Percentiles rank a stretch among this genome's conserved stretches.
Conservation (phyloP, 352 stramenopile genomes). For the Blastocystis sp. region DNA sequence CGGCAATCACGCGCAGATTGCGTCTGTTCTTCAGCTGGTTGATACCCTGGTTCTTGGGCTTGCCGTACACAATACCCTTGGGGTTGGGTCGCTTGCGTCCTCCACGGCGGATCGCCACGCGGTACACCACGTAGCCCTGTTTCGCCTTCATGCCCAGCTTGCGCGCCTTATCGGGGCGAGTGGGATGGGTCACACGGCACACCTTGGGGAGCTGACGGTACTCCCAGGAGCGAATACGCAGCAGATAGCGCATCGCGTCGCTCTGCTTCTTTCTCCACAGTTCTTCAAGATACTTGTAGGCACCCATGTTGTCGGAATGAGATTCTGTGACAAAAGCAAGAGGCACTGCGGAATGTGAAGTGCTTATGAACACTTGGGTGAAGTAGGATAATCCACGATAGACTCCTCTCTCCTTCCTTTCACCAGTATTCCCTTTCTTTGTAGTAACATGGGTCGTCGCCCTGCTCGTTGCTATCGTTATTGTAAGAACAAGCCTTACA, state of each 20-base stretch:
- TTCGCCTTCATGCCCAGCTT: conserved; percentile 99
- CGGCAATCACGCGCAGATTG: conserved; percentile 88
- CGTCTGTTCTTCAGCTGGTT: conserved; percentile 98
- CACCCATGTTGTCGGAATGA: conserved; percentile 85
- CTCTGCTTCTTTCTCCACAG: conserved; percentile 99
- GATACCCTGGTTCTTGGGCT: conserved; percentile 99
- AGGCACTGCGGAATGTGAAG: conserved; percentile 28
- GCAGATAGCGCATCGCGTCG: conserved; percentile 97
- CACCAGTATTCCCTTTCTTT: conserved; percentile 9
- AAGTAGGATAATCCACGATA: neutral
- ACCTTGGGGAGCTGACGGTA: conserved; percentile 98
- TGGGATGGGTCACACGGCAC: conserved; percentile 86
- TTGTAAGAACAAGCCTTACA: conserved; percentile 99
- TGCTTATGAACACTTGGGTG: conserved; percentile 31
- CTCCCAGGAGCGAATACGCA: conserved; percentile 92
- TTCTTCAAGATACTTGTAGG: conserved; percentile 99
- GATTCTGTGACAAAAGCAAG: neutral
- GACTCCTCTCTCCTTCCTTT: conserved; percentile 9
- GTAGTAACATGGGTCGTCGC: conserved; percentile 50
- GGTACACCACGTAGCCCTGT: conserved; percentile 94
- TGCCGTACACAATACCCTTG: conserved; percentile 99
- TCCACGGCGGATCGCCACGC: conserved; percentile 92
- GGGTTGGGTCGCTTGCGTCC: conserved; percentile 97
- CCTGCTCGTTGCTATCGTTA: conserved; percentile 98
- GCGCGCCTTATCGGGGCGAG: conserved; percentile 97